Evolutionary conservation across 78 protist species (phyloP), one percentile per base, ranked within the genome.

Genomic region (Dictyostelium citrinum): DNA sequence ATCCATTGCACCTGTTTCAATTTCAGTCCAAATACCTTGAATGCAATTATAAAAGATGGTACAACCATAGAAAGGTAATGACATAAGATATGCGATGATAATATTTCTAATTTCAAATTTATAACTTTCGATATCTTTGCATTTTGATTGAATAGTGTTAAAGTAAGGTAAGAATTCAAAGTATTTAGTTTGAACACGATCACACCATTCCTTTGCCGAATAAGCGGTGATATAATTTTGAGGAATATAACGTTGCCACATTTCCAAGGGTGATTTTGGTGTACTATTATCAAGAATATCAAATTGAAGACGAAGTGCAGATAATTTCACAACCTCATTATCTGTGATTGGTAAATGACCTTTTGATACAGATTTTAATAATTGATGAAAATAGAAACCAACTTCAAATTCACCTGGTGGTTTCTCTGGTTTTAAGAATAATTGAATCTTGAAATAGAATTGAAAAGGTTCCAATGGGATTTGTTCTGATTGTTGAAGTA

Each of bases 221-320:
- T 77, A 70, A 14, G 61, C 17, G 3, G 80, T 16, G 12, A 86
- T 31, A 45, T 75, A 27, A n/a, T 86, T 86, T 43, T 86, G 75
- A 11, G 92, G 92, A 8, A 86, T 77, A 64, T 86, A 86, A n/a
- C 92, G 74, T 29, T 74, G 92, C 92, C 92, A 86, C 51, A 76
- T 45, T n/a, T 86, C 92, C 12, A 79, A 5, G 3, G 37, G 14
- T 41, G 83, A 77, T 27, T 33, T 74, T 22, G 84, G 92, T 3
- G 37, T 39, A 2, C 39, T 29, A 41, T 76, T 86, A 14, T 17
- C 27, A 8, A 77, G 55, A 1, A 37, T 68, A 31, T 86, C 92
- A 22, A n/a, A 76, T 22, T 76, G 83, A 7, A 37, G 64, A 76
- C 92, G 92, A 0, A 86, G 78, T 29, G 84, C 92, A 0, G 92